Evolutionary conservation across 2,329 filamentous ascomycete genomes (phyloP).

Genomic region (Penicillium fuscoglaucum): DNA sequence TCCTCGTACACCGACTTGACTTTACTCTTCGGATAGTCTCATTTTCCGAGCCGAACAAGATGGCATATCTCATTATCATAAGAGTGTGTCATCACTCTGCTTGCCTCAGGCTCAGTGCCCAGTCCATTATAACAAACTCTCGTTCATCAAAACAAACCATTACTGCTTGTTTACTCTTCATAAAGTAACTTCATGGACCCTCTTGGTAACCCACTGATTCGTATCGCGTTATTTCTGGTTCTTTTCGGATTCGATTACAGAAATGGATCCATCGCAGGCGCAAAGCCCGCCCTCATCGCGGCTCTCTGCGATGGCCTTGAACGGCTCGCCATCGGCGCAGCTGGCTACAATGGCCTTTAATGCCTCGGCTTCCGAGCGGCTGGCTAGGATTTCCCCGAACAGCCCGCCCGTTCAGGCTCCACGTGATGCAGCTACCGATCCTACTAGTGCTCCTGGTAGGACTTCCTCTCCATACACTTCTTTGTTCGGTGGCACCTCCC

Average conservation of each 20-base stretch:
- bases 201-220: not conserved
- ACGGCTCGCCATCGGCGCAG: not conserved
- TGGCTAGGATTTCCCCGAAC: not conserved
- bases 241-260: not conserved
- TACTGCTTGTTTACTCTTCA: not conserved
- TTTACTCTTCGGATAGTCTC: too few relatives aligned
- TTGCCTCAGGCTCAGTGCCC: not conserved
- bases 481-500: not conserved
- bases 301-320: not conserved
- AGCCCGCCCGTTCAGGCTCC: too few relatives aligned
- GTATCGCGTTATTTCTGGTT: not conserved
- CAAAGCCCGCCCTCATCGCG: not conserved
- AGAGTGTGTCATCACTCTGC: not conserved
- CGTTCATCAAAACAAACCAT: not conserved
- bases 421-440: not conserved
- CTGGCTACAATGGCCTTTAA: not conserved
- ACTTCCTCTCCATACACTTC: not conserved
- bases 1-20: too few relatives aligned
- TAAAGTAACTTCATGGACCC: not conserved
- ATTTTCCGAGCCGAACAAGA: not conserved
- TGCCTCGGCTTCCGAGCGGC: not conserved
- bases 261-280: not conserved
- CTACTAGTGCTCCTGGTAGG: too few relatives aligned
- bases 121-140: too few relatives aligned
- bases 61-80: not conserved